Base-by-base conservation (phyloP, 345 rosid species). In the Psidium friedrichsthalianum region DNA sequence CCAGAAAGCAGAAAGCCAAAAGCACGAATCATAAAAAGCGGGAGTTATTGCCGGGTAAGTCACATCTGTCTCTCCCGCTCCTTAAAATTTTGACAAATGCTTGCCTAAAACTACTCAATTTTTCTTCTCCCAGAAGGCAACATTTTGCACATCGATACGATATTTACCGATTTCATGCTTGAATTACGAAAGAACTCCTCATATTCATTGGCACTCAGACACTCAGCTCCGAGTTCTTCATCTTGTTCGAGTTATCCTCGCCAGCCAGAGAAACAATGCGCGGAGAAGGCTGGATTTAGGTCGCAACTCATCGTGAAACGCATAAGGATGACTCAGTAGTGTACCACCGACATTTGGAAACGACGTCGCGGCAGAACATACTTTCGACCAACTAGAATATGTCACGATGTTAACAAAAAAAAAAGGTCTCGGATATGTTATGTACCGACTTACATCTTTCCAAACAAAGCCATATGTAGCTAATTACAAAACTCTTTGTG, bases 171-270 rank as follows among this genome's bases (percentile, higher is more conserved):
- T 61, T 29, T 61, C 0, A 29, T 64, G 0, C 18, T 32, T 64
- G 76, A 16, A 64, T 32, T 7, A 16, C 1, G 0, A 32, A 2
- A 32, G n/a, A 56, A 22, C 11, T 56, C n/a, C 58, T 8, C 58
- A 56, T 22, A 22, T 22, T 56, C n/a, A 3, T 8, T 22, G n/a
- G 5, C 8, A 8, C n/a, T 22, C 12, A 3, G 3, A 8, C 4
- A 8, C 1, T 32, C 0, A 1, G 0, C 32, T 18, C 0, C 0
- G 3, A 64, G 76, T 20, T 32, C 69, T 59, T 36, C 12, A 8
- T 8, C 8, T 54, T 54, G 21, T 6, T 7, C 25, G 25, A 55
- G 25, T 54, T 29, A 15, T 61, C 9, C 42, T 61, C 1, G 2
- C 74, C 42, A 61, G 8, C 9, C 32, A 18, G 44, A 32, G 44